phyloP scores from a whole-genome alignment of 257 asterid species.

The Jacaranda mimosifolia region DNA sequence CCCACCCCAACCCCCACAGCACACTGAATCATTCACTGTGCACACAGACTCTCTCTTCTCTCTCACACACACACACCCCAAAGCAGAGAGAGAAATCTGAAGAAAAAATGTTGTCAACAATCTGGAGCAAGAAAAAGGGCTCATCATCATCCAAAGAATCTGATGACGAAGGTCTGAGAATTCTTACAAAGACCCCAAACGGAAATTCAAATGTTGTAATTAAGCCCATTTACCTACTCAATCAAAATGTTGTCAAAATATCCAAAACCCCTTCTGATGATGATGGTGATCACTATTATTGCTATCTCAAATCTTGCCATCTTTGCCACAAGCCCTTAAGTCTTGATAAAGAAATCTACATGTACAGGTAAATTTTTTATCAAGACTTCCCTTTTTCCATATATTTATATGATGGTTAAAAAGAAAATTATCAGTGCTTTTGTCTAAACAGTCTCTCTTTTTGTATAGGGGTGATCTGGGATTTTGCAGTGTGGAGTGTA shows the following conservation, averaged over 20 bases:
- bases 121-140: conserved; percentile 49
- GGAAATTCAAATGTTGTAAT: conserved; percentile 38
- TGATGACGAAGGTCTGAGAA: conserved; percentile 42
- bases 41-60: conserved; percentile 3
- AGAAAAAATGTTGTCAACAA: conserved; percentile 38
- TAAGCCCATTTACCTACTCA: conserved; percentile 39
- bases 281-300: conserved; percentile 2
- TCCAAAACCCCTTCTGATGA: neutral
- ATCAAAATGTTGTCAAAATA: neutral
- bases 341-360: conserved; percentile 49
- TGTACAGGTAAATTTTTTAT: conserved; percentile 43
- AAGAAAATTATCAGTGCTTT: neutral
- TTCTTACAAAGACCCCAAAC: conserved; percentile 32
- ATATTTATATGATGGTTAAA: neutral
- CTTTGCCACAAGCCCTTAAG: conserved; percentile 50
- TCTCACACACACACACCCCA: neutral
- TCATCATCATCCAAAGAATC: conserved; percentile 9
- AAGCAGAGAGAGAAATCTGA: neutral
- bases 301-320: conserved; percentile 55
- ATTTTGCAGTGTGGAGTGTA: conserved; percentile 72
- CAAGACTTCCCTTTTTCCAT: neutral
- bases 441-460: neutral
- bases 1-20: conserved; percentile 9
- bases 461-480: conserved; percentile 68
- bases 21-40: neutral